Conservation (phyloP, 2,329 filamentous ascomycete genomes). For the Penicillium janthinellum region DNA sequence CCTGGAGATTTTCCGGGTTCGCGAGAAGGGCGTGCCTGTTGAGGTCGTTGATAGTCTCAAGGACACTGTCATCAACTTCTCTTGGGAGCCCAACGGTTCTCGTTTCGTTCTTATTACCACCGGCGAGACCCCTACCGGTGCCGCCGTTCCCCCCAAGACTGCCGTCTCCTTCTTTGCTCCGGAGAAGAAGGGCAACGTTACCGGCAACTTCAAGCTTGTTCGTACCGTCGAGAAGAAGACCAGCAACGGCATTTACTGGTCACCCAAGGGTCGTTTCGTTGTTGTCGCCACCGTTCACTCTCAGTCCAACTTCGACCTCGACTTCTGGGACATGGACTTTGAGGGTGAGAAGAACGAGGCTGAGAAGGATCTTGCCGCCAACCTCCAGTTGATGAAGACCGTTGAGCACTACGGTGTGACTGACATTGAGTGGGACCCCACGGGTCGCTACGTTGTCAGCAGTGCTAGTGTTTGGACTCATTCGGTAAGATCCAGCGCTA, state of each 20-base stretch:
- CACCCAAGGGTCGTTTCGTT: conserved; percentile 90
- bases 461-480: conserved; percentile 97
- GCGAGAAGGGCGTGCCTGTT: conserved; percentile 96
- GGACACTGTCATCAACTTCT: conserved; percentile 98
- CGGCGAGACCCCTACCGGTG: conserved; percentile 74
- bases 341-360: conserved; percentile 93
- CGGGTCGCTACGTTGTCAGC: conserved; percentile 88
- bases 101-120: conserved; percentile 97
- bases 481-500: conserved; percentile 63
- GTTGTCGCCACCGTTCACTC: conserved; percentile 91
- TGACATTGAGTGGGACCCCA: conserved; percentile 97
- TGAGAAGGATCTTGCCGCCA: conserved; percentile 92
- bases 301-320: conserved; percentile 89
- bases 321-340: conserved; percentile 97
- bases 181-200: conserved; percentile 83
- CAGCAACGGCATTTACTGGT: conserved; percentile 99
- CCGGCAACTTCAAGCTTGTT: conserved; percentile 95
- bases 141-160: conserved; percentile 89
- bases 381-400: conserved; percentile 91
- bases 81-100: conserved; percentile 98
- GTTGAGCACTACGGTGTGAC: conserved; percentile 97
- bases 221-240: conserved; percentile 98
- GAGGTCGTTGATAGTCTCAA: conserved; percentile 98
- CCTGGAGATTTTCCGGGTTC: conserved; percentile 95
- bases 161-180: conserved; percentile 95